phyloP scores from a whole-genome alignment of 1,139 yeast species.

The Kodamaea plutei region DNA sequence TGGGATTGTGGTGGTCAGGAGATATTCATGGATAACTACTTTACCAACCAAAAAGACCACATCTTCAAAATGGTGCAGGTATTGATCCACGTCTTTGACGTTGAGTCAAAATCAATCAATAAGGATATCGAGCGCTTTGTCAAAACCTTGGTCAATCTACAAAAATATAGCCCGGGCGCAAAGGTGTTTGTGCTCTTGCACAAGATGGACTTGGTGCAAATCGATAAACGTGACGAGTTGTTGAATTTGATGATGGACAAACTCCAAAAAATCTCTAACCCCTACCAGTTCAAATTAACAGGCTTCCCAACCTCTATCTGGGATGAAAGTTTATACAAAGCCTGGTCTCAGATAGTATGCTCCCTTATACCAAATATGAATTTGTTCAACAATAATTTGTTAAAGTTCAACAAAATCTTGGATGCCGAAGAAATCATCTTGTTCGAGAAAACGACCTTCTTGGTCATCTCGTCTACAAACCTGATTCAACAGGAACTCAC shows the following conservation, averaged over 20 bases:
- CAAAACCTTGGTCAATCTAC: slow-evolving; percentile 75
- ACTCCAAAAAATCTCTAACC: slow-evolving; percentile 70
- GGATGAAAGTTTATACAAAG: slow-evolving; percentile 95
- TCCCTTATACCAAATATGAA: slow-evolving; percentile 91
- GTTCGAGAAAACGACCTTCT: slow-evolving; percentile 89
- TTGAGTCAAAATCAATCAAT: slow-evolving; percentile 85
- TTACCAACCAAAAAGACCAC: slow-evolving; percentile 81
- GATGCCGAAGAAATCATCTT: slow-evolving; percentile 88
- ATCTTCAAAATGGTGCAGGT: slow-evolving; percentile 96
- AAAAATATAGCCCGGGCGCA: slow-evolving; percentile 85
- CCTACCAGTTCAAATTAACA: slow-evolving; percentile 71
- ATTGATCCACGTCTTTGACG: slow-evolving; percentile 94
- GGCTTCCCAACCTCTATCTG: slow-evolving; percentile 96
- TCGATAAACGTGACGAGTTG: slow-evolving; percentile 79
- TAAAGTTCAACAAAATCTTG: slow-evolving; percentile 68
- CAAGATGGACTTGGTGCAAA: slow-evolving; percentile 93
- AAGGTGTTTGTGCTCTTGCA: slow-evolving; percentile 88
- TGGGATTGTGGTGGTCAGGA: slow-evolving; percentile 99
- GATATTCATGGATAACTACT: slow-evolving; percentile 92
- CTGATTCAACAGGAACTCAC: slow-evolving; percentile 25
- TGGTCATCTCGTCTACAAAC: slow-evolving; percentile 77
- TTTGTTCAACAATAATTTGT: slow-evolving; percentile 69
- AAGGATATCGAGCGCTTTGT: slow-evolving; percentile 92
- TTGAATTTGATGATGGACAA: slow-evolving; percentile 82
- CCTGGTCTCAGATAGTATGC: slow-evolving; percentile 96